Conservation (phyloP, 2,329 filamentous ascomycete species). For the Epichloe scottii region DNA sequence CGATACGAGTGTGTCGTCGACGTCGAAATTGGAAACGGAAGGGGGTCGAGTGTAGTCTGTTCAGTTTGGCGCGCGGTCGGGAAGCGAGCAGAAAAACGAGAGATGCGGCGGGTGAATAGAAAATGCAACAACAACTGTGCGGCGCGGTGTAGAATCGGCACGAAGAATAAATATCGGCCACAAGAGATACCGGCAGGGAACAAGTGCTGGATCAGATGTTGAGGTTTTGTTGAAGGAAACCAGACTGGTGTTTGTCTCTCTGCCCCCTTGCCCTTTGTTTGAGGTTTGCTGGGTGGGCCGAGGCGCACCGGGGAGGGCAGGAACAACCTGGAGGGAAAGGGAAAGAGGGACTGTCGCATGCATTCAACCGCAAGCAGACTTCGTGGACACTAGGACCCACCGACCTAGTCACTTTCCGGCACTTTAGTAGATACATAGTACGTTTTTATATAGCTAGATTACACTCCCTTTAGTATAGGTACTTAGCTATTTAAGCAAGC, state of each 20-base stretch:
- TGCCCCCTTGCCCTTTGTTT: no score
- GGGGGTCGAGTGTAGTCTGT: background rate
- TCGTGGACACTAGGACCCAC: no score
- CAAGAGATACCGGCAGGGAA: background rate
- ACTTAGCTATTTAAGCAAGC: no score
- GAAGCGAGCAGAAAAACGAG: background rate
- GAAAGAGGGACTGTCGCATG: no score
- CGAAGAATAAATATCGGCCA: background rate
- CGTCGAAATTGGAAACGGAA: background rate
- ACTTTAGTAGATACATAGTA: no score
- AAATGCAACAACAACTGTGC: background rate
- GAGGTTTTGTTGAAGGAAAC: background rate
- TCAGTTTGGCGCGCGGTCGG: background rate
- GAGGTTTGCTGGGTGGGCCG: background rate
- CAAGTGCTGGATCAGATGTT: background rate
- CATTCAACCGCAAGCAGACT: no score
- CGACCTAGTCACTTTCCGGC: no score
- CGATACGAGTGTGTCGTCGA: background rate
- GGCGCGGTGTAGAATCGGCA: background rate
- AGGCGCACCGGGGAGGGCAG: background rate
- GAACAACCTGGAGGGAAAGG: no score
- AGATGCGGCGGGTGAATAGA: background rate
- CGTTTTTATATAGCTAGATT: no score
- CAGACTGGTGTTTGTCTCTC: no score
- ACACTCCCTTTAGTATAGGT: no score